These are phyloP conservation scores for Lobulomyces angularis DNA, from an alignment of 192 early-diverging fungal species.

Conservation along the genomic window DNA sequence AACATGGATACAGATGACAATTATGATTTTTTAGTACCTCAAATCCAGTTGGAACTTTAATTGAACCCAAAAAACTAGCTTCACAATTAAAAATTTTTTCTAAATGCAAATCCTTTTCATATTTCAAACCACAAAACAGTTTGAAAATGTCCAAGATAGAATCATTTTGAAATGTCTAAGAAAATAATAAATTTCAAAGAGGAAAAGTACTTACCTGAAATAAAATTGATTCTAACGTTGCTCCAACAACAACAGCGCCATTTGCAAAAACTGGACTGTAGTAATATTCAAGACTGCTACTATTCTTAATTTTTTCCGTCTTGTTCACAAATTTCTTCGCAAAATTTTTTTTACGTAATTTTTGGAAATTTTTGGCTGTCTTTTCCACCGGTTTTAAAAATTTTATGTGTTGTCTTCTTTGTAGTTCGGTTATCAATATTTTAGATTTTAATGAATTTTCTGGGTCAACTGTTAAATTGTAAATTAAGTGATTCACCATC, in stretches of 20 bases:
- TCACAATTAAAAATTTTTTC: slow-evolving; percentile 10
- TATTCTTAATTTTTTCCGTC: slow-evolving; percentile 11
- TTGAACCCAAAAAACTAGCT: slow-evolving; percentile 19
- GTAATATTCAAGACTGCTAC: slow-evolving; percentile 1
- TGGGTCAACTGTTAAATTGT: too few species aligned
- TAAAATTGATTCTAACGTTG: slow-evolving; percentile 40
- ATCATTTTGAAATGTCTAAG: slow-evolving; percentile 34
- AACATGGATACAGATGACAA: too few species aligned
- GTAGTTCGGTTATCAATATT: slow-evolving; percentile 15
- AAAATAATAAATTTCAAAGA: slow-evolving; percentile 4
- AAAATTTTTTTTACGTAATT: slow-evolving; percentile 11
- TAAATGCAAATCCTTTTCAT: slow-evolving; percentile 5
- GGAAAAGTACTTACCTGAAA: slow-evolving; percentile 16
- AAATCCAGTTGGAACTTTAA: slow-evolving; percentile 29
- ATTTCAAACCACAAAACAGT: slow-evolving; percentile 44
- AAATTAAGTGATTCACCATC: too few species aligned
- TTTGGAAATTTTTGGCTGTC: slow-evolving; percentile 6
- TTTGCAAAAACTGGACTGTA: slow-evolving; percentile 42
- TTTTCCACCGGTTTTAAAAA: slow-evolving; percentile 44
- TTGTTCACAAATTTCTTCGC: slow-evolving; percentile 16
- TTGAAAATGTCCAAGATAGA: slow-evolving; percentile 48
- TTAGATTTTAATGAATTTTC: too few species aligned
- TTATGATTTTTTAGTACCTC: too few species aligned
- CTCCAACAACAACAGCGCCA: slow-evolving; percentile 44
- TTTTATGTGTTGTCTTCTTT: slow-evolving; percentile 40